Base-by-base conservation (phyloP, 2,329 filamentous ascomycete species). In the Colletotrichum spinosum region DNA sequence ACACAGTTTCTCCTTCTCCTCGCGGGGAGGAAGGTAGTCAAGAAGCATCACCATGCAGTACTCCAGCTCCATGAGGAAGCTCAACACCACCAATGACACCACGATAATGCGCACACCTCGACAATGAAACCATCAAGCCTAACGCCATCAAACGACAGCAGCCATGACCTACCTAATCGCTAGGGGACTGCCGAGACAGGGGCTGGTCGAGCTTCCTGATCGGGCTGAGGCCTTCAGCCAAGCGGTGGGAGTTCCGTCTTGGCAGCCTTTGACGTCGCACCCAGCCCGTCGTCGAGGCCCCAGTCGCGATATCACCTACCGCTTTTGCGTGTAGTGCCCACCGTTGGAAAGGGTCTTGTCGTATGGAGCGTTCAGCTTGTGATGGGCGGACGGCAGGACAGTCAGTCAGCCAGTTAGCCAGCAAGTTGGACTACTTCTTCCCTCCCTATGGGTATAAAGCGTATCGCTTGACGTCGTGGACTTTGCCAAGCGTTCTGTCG, bases 251-350 rank as follows among this genome's bases (percentile, higher is more conserved):
- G 50, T 45, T 54, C 50, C 45, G 34, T 35, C 61, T 65, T 65
- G 56, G 61, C 61, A 12, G 50, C 61, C 17, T 6, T 44, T 44
- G 38, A 49, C 45, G 61, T 46, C 13, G 48, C 56, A 49, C 39
- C 15, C 38, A 17, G 9, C 3, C 41, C n/a, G 13, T 10, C 7
- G 11, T 6, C 34, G 37, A 17, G 17, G 42, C 58, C 51, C 17
- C 34, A 50, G 51, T 38, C 4, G 15, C 8, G 33, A 39, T 62
- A 65, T 55, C 62, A 65, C 58, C 58, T 65, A 55, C 46, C 52
- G 2, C 35, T 52, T 53, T 65, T 3, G 51, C 39, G 5, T 38
- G 8, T 13, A 25, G 4, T 42, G 17, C 25, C 50, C 41, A 37
- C 25, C 8, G 2, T 41, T 2, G 8, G 25, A 6, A 8, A 12